phyloP scores from a whole-genome alignment of 352 stramenopile species.

The Pythium monospermum region DNA sequence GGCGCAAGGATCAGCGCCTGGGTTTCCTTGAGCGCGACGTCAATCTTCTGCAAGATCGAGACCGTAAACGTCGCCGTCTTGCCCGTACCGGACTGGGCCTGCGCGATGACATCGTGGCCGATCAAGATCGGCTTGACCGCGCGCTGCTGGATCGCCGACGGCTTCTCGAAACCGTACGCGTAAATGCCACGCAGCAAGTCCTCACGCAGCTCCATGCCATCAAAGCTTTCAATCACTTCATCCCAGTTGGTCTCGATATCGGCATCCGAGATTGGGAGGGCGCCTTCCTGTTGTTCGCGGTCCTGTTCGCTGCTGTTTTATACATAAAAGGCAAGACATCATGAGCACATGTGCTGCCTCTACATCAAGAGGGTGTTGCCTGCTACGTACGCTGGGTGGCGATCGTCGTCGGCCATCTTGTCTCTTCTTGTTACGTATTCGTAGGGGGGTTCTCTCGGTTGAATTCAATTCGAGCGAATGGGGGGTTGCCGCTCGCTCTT shows the following conservation, averaged over 20 bases:
- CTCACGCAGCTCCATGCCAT: slow-evolving; percentile 98
- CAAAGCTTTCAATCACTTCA: slow-evolving; percentile 97
- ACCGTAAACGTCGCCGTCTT: slow-evolving; percentile 99
- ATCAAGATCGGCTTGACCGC: slow-evolving; percentile 97
- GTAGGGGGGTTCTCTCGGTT: slow-evolving; percentile 26
- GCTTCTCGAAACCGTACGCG: slow-evolving; percentile 99
- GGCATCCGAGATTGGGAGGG: slow-evolving; percentile 81
- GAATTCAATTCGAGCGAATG: slow-evolving; percentile 33
- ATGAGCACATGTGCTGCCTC: no score
- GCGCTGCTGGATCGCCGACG: slow-evolving; percentile 99
- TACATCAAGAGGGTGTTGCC: background rate
- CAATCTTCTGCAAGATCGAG: slow-evolving; percentile 97
- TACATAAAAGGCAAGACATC: no score
- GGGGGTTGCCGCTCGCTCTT: slow-evolving; percentile 33
- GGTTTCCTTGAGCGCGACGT: slow-evolving; percentile 93
- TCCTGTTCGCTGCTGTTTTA: slow-evolving; percentile 36
- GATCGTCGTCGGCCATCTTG: slow-evolving; percentile 83
- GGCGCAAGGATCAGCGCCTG: slow-evolving; percentile 98
- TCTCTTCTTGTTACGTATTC: slow-evolving; percentile 19
- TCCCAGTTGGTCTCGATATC: slow-evolving; percentile 99
- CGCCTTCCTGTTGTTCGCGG: slow-evolving; percentile 64
- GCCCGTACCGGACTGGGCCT: slow-evolving; percentile 98
- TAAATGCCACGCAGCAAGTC: slow-evolving; percentile 99
- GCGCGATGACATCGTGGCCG: slow-evolving; percentile 97
- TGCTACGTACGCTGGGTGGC: slow-evolving; percentile 39